Conservation (phyloP, 1,139 yeast species). For the Yamadazyma spencermartinsiae region DNA sequence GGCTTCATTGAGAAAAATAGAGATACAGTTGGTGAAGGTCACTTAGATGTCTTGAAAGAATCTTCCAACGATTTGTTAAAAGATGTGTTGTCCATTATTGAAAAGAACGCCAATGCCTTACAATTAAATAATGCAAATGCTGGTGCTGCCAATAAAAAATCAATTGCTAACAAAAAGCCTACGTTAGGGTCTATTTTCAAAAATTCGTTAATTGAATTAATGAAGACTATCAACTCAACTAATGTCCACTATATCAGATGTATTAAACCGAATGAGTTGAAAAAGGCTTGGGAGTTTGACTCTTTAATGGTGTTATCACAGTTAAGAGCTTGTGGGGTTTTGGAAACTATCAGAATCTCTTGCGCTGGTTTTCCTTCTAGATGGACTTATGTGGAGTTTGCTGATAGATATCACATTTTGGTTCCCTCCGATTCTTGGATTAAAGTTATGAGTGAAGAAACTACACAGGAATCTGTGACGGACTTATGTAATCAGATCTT, state of each 20-base stretch:
- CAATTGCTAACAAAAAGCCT: constrained; percentile 69
- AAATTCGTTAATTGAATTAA: constrained; percentile 85
- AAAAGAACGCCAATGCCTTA: constrained; percentile 57
- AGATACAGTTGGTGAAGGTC: constrained; percentile 97
- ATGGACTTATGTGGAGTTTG: constrained; percentile 94
- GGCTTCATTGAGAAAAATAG: constrained; percentile 97
- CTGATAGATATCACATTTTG: constrained; percentile 81
- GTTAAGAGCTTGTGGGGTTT: constrained; percentile 96
- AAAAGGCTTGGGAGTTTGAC: constrained; percentile 95
- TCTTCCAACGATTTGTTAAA: constrained; percentile 58
- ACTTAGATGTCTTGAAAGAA: constrained; percentile 75
- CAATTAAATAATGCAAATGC: constrained; percentile 48
- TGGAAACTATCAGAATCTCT: constrained; percentile 93
- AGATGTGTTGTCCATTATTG: constrained; percentile 61
- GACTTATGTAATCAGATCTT: constrained; percentile 70
- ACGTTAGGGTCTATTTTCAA: constrained; percentile 95
- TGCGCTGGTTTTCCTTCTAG: constrained; percentile 98
- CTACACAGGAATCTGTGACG: constrained; percentile 59
- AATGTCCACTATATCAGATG: constrained; percentile 97
- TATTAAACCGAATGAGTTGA: constrained; percentile 93
- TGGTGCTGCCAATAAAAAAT: constrained; percentile 24
- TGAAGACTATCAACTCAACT: constrained; percentile 90
- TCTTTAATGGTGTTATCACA: constrained; percentile 94
- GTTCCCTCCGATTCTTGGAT: constrained; percentile 73
- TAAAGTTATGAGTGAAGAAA: constrained; percentile 54